phyloP scores from a whole-genome alignment of 2,329 filamentous ascomycete genomes.

The Nannizzia gypsea region DNA sequence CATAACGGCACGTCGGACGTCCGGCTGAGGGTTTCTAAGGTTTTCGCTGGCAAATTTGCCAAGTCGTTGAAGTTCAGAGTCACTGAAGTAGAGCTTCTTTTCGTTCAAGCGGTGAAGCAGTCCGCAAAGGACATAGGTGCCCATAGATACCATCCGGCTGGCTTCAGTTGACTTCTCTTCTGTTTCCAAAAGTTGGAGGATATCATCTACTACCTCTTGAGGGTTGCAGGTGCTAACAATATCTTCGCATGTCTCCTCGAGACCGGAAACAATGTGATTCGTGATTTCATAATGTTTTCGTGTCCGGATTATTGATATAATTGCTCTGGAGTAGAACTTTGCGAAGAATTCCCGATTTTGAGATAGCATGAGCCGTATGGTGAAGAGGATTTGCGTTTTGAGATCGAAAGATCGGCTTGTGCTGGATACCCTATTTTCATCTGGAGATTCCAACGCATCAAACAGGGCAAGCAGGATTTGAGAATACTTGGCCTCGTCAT shows the following conservation, averaged over 20 bases:
- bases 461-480: slow-evolving; percentile 29
- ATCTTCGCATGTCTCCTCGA: slow-evolving; percentile 30
- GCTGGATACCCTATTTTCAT: slow-evolving; percentile 19
- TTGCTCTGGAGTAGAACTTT: slow-evolving; percentile 24
- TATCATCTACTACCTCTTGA: slow-evolving; percentile 22
- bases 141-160: slow-evolving; percentile 27
- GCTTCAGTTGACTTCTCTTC: slow-evolving; percentile 23
- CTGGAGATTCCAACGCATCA: slow-evolving; percentile 25
- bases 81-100: slow-evolving; percentile 13
- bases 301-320: slow-evolving; percentile 28
- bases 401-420: slow-evolving; percentile 22
- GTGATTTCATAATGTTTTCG: slow-evolving; percentile 29
- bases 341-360: slow-evolving; percentile 27
- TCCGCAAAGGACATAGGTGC: slow-evolving; percentile 22
- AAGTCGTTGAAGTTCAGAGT: slow-evolving; percentile 19
- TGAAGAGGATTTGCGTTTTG: slow-evolving; percentile 34
- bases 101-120: slow-evolving; percentile 20
- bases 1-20: slow-evolving; percentile 29
- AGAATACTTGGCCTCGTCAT: slow-evolving; percentile 27
- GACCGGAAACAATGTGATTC: slow-evolving; percentile 30
- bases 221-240: slow-evolving; percentile 24
- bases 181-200: slow-evolving; percentile 23
- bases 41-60: slow-evolving; percentile 25
- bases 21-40: slow-evolving; percentile 25
- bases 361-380: slow-evolving; percentile 30